These are phyloP conservation scores for Lepidium africanum DNA, from an alignment of 345 rosid species.

Conservation along the genomic window DNA sequence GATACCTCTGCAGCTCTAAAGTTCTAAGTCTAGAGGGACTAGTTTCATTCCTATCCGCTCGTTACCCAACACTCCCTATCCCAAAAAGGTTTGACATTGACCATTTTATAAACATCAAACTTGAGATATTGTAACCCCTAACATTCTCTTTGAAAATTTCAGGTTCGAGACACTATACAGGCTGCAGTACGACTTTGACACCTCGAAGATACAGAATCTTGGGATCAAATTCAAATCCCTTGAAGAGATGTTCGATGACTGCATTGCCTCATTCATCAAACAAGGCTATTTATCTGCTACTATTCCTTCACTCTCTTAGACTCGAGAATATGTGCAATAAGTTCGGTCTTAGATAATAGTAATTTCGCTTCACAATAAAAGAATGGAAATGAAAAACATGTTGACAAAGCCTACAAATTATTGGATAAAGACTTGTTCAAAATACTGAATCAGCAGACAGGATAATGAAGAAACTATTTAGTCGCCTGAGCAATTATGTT, in stretches of 20 bases:
- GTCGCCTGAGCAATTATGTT: conserved; percentile 92
- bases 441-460: not conserved
- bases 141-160: conserved; percentile 3
- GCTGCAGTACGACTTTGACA: conserved; percentile 54
- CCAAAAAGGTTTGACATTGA: conserved; percentile 43
- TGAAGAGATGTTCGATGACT: conserved; percentile 66
- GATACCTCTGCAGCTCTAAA: conserved; percentile 63
- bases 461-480: conserved; percentile 35
- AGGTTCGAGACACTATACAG: conserved; percentile 54
- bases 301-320: not conserved
- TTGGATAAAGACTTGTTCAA: not conserved
- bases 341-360: not conserved
- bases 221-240: conserved; percentile 68
- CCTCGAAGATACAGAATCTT: conserved; percentile 48
- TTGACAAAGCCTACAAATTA: not conserved
- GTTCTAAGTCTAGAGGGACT: conserved; percentile 52
- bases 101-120: not conserved
- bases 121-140: not conserved
- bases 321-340: not conserved
- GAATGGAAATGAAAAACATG: not conserved
- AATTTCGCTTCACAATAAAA: not conserved
- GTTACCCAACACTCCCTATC: conserved; percentile 54
- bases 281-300: conserved; percentile 40
- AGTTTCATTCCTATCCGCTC: conserved; percentile 41
- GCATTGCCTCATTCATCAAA: conserved; percentile 48